A percentile compares a stretch with the other conserved stretches of the same genome.
These are phyloP conservation scores for Glycyrrhiza uralensis DNA, from an alignment of 306 rosid genomes.

Conservation along the genomic window DNA sequence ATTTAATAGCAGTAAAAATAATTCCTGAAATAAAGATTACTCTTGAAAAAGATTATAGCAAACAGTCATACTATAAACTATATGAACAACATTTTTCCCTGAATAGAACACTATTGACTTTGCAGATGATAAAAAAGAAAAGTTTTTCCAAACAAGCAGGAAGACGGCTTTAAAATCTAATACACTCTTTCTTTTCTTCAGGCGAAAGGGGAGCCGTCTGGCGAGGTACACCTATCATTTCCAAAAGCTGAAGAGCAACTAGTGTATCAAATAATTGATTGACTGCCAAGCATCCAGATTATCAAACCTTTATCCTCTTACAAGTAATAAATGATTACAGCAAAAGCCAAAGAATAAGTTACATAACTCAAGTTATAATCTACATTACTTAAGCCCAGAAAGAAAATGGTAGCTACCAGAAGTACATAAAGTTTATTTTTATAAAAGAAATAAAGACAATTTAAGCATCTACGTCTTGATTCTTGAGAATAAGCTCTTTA, in stretches of 20 bases:
- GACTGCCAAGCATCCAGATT: background rate
- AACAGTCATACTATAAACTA: slow-evolving; percentile 2
- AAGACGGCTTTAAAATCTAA: slow-evolving; percentile 3
- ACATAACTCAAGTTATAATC: background rate
- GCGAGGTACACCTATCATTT: background rate
- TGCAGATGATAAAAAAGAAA: background rate
- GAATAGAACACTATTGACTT: background rate
- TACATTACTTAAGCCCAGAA: background rate
- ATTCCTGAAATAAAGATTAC: background rate
- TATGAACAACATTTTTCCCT: background rate
- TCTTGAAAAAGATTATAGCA: background rate
- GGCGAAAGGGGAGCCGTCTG: background rate
- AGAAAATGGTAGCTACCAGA: background rate
- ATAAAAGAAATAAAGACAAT: background rate
- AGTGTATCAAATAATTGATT: background rate
- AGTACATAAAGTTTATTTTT: background rate
- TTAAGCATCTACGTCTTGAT: background rate
- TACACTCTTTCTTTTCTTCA: background rate
- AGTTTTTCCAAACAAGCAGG: background rate
- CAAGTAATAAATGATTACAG: background rate
- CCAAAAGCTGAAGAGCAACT: slow-evolving; percentile 3
- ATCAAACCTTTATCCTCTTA: slow-evolving; percentile 5
- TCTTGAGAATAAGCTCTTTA: slow-evolving; percentile 4
- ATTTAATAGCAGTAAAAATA: background rate
- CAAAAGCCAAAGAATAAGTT: background rate